Evolutionary conservation across 257 asterid genomes (phyloP), one percentile per base, ranked within the genome.

Genomic region (Ballota nigra): DNA sequence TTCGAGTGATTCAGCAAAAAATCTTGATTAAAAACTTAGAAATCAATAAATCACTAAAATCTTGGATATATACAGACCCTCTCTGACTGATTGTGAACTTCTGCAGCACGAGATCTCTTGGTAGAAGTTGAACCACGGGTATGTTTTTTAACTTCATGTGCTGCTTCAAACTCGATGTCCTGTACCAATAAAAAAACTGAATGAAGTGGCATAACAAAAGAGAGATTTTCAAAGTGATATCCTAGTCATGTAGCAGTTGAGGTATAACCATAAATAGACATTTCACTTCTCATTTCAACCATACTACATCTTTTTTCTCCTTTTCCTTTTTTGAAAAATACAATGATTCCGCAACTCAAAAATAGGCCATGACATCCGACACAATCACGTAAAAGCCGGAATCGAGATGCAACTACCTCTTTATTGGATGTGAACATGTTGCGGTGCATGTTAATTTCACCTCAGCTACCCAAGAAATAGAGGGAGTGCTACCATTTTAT

Each of bases 11-110:
- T 28, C n/a, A n/a, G n/a, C n/a, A n/a, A n/a, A 10, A 23, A 20
- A 38, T 38, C 8, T 45, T 1, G 51, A 31, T 26, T 4, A 34
- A 38, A n/a, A 13, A 60, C 3, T 11, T 1, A 12, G 62, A 16
- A 3, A 34, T 23, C 10, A 4, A 56, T 1, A 52, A 57, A 29
- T 16, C 1, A 57, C 15, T 6, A 28, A 40, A 12, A 16, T 23
- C 15, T 41, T 47, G 0, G 16, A 63, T 5, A 33, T 10, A 20
- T 41, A 73, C 78, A 6, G 63, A 88, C 95, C 85, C 89, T 85
- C 78, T 88, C 96, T 0, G 92, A 89, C 23, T 80, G 89, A 77
- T 88, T 92, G 76, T 89, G 97, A 33, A 86, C 96, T 79, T 92
- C 91, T 2, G 98, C 91, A 69, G 94, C 88, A 20, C 98, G 96